Base-by-base conservation (phyloP, 2,329 filamentous ascomycete genomes). In the Colletotrichum musae region DNA sequence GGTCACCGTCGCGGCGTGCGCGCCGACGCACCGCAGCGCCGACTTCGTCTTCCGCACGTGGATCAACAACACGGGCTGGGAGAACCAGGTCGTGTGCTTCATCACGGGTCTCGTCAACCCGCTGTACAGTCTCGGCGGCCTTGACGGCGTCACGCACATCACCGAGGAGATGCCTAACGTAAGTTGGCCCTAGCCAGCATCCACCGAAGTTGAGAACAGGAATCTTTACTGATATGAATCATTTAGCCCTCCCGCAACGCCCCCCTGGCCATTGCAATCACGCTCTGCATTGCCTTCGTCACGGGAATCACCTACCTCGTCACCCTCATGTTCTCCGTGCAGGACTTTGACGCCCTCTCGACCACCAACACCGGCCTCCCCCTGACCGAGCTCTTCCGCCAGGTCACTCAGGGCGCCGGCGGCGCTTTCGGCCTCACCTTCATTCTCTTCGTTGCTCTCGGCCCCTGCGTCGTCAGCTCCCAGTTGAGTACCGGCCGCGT, bases 61-160 rank as follows among this genome's bases (percentile, higher is more conserved):
- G 80, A 82, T 85, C 62, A 87, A 87, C 72, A 83, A 85, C 56
- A 87, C 86, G 0, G 85, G 86, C 13, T 87, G 85, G 85, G 76
- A 82, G 41, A 84, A 81, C 64, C 81, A 85, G 62, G 82, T 78
- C 1, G 82, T 87, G 41, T 83, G 80, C 65, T 87, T 87, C 73
- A 85, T 87, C 63, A 84, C 83, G 0, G 85, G 85, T 0, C 74
- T 87, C 4, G 82, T 87, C 2, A 86, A 86, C 67, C 81, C 83
- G 0, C 74, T 84, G 5, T 87, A 84, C 74, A 80, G 80, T 24
- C 77, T 87, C 15, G 82, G 83, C 24, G 83, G 84, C 0, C 75
- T 87, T 1, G 85, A 87, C 70, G 82, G 82, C 1, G 81, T 83
- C 5, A 82, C 82, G 0, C 85, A 87, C 73, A 83, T 87, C 51